These are phyloP conservation scores for Chionographis japonica DNA, from an alignment of 106 monocot species.

Conservation along the genomic window DNA sequence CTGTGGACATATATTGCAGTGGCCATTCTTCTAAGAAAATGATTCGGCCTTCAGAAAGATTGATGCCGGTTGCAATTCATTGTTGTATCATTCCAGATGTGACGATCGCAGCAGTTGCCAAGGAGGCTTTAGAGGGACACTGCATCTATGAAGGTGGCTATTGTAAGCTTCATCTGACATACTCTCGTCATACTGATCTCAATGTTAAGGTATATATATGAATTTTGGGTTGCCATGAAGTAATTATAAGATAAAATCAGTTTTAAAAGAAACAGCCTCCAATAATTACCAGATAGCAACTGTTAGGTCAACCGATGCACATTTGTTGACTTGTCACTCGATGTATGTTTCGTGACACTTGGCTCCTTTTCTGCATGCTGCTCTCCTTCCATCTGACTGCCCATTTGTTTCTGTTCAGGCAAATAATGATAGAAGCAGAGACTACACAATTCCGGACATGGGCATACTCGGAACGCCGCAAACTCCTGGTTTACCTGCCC, in stretches of 20 bases:
- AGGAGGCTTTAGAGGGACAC: conserved; percentile 95
- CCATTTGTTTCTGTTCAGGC: conserved; percentile 40
- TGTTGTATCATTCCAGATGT: conserved; percentile 58
- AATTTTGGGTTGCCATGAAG: conserved; percentile 17
- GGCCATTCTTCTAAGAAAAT: neutral
- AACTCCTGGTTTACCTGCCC: conserved; percentile 23
- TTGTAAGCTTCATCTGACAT: conserved; percentile 97
- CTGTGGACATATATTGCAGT: no score
- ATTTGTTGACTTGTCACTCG: conserved; percentile 1
- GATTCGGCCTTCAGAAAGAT: neutral
- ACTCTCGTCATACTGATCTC: conserved; percentile 98
- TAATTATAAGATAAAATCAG: neutral
- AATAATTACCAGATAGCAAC: conserved; percentile 1
- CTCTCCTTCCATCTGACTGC: neutral
- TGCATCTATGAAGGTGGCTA: conserved; percentile 98
- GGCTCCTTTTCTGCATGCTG: neutral
- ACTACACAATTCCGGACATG: conserved; percentile 67
- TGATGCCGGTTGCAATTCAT: neutral
- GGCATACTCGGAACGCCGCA: conserved; percentile 53
- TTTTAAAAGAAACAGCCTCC: neutral
- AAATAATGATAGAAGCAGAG: conserved; percentile 81
- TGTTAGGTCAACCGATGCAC: neutral
- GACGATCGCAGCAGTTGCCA: conserved; percentile 72
- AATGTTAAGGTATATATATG: conserved; percentile 79
- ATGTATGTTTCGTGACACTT: conserved; percentile 19